Conservation (phyloP, 2,329 filamentous ascomycete species). For the Rachicladosporium sp. region DNA sequence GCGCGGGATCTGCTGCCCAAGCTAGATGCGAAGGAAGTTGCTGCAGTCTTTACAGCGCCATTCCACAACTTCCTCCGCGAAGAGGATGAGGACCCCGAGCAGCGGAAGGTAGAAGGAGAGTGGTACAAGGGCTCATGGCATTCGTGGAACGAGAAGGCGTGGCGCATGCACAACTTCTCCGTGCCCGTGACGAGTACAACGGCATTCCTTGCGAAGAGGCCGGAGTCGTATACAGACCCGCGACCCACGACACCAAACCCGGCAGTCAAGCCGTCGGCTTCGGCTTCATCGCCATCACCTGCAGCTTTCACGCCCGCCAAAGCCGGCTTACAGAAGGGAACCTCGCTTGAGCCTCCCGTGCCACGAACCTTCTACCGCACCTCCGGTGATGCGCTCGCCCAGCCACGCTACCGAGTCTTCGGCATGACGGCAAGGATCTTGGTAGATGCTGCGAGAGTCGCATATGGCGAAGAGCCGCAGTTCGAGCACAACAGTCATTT, state of each 20-base stretch:
- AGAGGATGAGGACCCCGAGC: constrained; percentile 39
- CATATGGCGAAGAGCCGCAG: constrained; percentile 70
- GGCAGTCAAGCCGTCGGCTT: background rate
- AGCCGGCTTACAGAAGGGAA: constrained; percentile 4
- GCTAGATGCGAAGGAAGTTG: constrained; percentile 81
- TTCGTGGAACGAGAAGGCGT: constrained; percentile 63
- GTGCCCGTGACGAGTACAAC: constrained; percentile 64
- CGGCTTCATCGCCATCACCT: background rate
- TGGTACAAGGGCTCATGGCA: constrained; percentile 86
- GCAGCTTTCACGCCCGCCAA: background rate
- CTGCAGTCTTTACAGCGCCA: constrained; percentile 82
- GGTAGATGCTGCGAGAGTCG: constrained; percentile 75
- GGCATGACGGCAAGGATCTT: constrained; percentile 89
- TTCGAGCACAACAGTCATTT: constrained; percentile 62
- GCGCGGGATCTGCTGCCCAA: constrained; percentile 44
- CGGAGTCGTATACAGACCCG: constrained; percentile 12
- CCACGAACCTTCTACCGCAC: constrained; percentile 17
- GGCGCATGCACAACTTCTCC: constrained; percentile 85
- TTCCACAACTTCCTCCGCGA: constrained; percentile 68
- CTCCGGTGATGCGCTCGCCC: constrained; percentile 15
- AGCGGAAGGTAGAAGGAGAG: constrained; percentile 34
- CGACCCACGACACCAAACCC: constrained; percentile 6
- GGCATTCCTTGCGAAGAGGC: constrained; percentile 33
- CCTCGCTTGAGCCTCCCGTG: constrained; percentile 17
- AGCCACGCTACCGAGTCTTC: constrained; percentile 62